Conservation (phyloP, 177 flowering plant genomes). For the Vitis hybrid region DNA sequence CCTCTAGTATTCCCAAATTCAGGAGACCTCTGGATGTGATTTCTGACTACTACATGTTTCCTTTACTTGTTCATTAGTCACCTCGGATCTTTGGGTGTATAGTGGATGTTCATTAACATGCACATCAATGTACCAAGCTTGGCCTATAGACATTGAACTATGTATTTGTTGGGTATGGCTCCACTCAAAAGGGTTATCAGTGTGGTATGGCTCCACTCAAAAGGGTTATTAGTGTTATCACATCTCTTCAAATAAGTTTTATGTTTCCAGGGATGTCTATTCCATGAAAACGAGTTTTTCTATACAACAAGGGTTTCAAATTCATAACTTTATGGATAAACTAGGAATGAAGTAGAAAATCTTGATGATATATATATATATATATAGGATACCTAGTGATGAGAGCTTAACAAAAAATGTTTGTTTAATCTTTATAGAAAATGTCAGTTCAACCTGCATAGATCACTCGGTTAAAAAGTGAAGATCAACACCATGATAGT, state of each 20-base stretch:
- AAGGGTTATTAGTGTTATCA: too few relatives aligned
- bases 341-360: not conserved
- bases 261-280: not conserved
- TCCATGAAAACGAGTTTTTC: not conserved
- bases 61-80: not conserved
- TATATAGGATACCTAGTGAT: not conserved
- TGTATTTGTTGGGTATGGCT: too few relatives aligned
- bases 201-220: too few relatives aligned
- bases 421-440: too few relatives aligned
- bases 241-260: too few relatives aligned
- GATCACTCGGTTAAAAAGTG: too few relatives aligned
- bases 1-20: not conserved
- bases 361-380: not conserved
- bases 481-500: not conserved
- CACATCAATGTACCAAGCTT: not conserved
- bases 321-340: not conserved
- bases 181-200: too few relatives aligned
- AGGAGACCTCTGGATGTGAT: not conserved
- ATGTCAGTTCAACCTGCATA: too few relatives aligned
- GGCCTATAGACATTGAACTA: too few relatives aligned
- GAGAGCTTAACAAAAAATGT: too few relatives aligned
- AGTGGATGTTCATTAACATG: not conserved
- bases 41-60: not conserved
- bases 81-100: not conserved
- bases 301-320: not conserved